phyloP scores from a whole-genome alignment of 208 protist genomes.

The Leishmania tropica region DNA sequence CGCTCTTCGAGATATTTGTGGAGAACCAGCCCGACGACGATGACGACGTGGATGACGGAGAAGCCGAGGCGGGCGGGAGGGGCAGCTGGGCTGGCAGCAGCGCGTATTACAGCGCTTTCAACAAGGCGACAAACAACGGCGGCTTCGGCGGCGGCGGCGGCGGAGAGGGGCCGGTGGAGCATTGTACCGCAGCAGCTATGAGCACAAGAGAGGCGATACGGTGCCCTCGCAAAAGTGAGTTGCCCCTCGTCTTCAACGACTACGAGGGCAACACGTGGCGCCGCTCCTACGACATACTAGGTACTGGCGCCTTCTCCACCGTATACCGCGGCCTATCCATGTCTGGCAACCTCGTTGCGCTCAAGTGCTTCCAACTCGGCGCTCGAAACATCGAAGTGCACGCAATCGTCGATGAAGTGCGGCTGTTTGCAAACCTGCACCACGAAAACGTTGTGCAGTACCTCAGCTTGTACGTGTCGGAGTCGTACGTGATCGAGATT shows the following conservation, averaged over 20 bases:
- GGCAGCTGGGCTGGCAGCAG: neutral
- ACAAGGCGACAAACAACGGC: neutral
- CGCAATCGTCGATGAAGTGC: slow-evolving; percentile 63
- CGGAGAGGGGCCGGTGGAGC: neutral
- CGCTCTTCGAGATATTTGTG: slow-evolving; percentile 63
- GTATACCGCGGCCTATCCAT: slow-evolving; percentile 73
- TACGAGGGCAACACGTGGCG: slow-evolving; percentile 63
- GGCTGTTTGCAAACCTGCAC: slow-evolving; percentile 56
- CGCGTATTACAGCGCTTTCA: neutral
- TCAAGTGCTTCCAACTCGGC: slow-evolving; percentile 75
- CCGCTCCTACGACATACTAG: slow-evolving; percentile 53
- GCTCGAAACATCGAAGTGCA: slow-evolving; percentile 53
- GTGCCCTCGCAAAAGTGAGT: slow-evolving; percentile 27
- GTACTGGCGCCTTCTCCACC: slow-evolving; percentile 56
- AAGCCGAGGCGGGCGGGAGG: neutral
- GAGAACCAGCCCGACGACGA: slow-evolving; percentile 29
- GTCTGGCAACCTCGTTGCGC: slow-evolving; percentile 63
- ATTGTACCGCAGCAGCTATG: neutral
- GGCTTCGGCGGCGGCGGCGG: neutral
- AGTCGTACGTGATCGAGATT: slow-evolving; percentile 63
- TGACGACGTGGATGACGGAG: slow-evolving; percentile 15
- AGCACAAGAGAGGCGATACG: neutral
- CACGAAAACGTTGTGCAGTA: slow-evolving; percentile 89
- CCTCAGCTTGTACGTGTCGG: slow-evolving; percentile 58
- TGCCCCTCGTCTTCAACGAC: slow-evolving; percentile 65